Evolutionary conservation across 2,329 filamentous ascomycete species (phyloP).

Genomic region (Hymenoscyphus infarciens): DNA sequence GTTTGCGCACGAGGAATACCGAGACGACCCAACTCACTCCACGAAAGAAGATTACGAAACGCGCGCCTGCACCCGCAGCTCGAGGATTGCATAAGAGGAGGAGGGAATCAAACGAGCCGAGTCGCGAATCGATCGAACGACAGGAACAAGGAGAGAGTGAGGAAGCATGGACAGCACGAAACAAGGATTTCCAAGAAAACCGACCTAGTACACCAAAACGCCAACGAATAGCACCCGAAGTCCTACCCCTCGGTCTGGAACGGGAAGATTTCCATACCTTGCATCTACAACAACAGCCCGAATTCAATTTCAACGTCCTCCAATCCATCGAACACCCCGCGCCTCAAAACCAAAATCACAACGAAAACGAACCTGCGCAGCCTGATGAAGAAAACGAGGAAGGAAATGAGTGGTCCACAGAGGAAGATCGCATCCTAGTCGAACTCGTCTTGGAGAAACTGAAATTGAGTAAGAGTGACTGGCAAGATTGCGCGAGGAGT

Average conservation of each 20-base stretch:
- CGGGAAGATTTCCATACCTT: slow-evolving; percentile 56
- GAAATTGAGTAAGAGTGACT: slow-evolving; percentile 59
- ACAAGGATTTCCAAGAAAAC: not conserved
- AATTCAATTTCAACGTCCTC: not conserved
- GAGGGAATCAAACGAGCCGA: slow-evolving; percentile 46
- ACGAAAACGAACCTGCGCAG: slow-evolving; percentile 26
- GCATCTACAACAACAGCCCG: slow-evolving; percentile 33
- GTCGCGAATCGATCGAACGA: slow-evolving; percentile 39
- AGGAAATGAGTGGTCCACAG: slow-evolving; percentile 50
- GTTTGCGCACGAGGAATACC: slow-evolving; percentile 47
- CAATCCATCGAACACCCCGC: not conserved
- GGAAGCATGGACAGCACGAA: slow-evolving; percentile 8
- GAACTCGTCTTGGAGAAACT: slow-evolving; percentile 66
- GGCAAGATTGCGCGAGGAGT: slow-evolving; percentile 63
- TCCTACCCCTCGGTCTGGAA: slow-evolving; percentile 57
- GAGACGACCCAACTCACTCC: slow-evolving; percentile 13
- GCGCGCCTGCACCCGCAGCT: slow-evolving; percentile 34
- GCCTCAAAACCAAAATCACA: slow-evolving; percentile 20
- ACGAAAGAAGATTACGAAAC: slow-evolving; percentile 49
- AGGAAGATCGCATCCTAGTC: slow-evolving; percentile 63
- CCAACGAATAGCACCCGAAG: slow-evolving; percentile 56
- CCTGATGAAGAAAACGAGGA: not conserved
- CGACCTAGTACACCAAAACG: slow-evolving; percentile 55
- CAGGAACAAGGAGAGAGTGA: slow-evolving; percentile 21
- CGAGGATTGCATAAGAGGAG: slow-evolving; percentile 52